These are phyloP conservation scores for Phlyctochytrium planicorne DNA, from an alignment of 192 early-diverging fungal genomes.

Conservation along the genomic window DNA sequence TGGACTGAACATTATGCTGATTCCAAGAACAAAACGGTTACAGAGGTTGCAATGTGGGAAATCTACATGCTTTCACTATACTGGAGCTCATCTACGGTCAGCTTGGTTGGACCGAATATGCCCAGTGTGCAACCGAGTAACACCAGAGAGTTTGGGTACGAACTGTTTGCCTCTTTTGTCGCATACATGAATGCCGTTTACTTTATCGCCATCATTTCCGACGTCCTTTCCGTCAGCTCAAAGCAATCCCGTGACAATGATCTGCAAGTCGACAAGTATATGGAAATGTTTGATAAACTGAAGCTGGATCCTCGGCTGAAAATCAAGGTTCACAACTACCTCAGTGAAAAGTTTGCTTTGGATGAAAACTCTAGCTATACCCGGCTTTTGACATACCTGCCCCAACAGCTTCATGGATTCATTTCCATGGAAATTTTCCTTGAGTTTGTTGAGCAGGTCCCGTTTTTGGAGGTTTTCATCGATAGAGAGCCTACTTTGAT, in stretches of 20 bases:
- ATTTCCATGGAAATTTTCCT: slow-evolving; percentile 52
- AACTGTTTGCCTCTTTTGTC: slow-evolving; percentile 41
- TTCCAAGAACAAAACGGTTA: slow-evolving; percentile 12
- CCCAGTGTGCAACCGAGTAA: slow-evolving; percentile 27
- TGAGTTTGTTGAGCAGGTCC: slow-evolving; percentile 44
- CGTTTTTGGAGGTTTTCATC: slow-evolving; percentile 48
- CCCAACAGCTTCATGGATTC: slow-evolving; percentile 44
- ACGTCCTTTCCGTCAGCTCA: slow-evolving; percentile 33
- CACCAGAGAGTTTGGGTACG: slow-evolving; percentile 37
- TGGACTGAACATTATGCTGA: slow-evolving; percentile 35
- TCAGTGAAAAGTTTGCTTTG: slow-evolving; percentile 43
- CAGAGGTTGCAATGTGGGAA: slow-evolving; percentile 20
- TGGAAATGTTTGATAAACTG: slow-evolving; percentile 50
- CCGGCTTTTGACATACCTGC: slow-evolving; percentile 40
- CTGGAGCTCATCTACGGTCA: slow-evolving; percentile 39
- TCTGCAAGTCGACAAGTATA: slow-evolving; percentile 49
- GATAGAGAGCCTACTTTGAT: slow-evolving; percentile 45
- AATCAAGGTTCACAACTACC: slow-evolving; percentile 45
- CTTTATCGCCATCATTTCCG: slow-evolving; percentile 40
- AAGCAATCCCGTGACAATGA: slow-evolving; percentile 35
- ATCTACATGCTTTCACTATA: slow-evolving; percentile 42
- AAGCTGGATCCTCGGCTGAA: slow-evolving; percentile 45
- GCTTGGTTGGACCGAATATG: slow-evolving; percentile 33
- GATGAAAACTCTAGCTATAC: slow-evolving; percentile 35
- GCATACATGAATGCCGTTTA: slow-evolving; percentile 40